Conservation (phyloP, 495 filamentous ascomycete genomes). For the Penicillium lividum region DNA sequence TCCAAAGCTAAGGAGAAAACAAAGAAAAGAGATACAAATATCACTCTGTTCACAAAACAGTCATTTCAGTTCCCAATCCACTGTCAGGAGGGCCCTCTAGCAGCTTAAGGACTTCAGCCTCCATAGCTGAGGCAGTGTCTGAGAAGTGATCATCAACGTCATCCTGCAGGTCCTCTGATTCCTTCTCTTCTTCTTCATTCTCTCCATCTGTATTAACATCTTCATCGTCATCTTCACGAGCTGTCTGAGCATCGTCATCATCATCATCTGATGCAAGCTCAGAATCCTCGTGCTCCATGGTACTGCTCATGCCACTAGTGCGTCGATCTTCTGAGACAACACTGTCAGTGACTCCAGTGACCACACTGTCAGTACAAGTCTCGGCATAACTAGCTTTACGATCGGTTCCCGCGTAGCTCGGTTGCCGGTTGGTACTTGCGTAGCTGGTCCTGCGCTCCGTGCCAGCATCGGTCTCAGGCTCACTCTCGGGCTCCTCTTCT, state of each 20-base stretch:
- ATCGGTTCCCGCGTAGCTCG: conserved; percentile 26
- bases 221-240: conserved; percentile 15
- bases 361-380: conserved; percentile 49
- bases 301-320: conserved; percentile 47
- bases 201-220: conserved; percentile 14
- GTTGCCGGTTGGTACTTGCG: conserved; percentile 19
- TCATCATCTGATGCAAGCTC: conserved; percentile 16
- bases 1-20: conserved; percentile 14
- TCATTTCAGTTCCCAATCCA: conserved; percentile 46
- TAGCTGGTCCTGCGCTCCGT: conserved; percentile 58
- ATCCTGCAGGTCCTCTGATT: conserved; percentile 16
- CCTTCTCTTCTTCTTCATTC: conserved; percentile 13
- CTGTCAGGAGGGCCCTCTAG: conserved; percentile 45
- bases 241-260: conserved; percentile 20
- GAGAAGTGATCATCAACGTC: conserved; percentile 19
- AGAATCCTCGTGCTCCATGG: conserved; percentile 17
- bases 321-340: conserved; percentile 50
- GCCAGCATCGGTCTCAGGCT: conserved; percentile 49
- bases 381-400: conserved; percentile 43
- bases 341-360: conserved; percentile 40
- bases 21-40: conserved; percentile 6
- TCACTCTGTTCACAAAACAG: conserved; percentile 26
- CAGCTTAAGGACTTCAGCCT: conserved; percentile 30
- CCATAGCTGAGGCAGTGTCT: conserved; percentile 34
- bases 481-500: conserved; percentile 50